Base-by-base conservation (phyloP, 2,329 filamentous ascomycete species). In the Neurospora sp. region DNA sequence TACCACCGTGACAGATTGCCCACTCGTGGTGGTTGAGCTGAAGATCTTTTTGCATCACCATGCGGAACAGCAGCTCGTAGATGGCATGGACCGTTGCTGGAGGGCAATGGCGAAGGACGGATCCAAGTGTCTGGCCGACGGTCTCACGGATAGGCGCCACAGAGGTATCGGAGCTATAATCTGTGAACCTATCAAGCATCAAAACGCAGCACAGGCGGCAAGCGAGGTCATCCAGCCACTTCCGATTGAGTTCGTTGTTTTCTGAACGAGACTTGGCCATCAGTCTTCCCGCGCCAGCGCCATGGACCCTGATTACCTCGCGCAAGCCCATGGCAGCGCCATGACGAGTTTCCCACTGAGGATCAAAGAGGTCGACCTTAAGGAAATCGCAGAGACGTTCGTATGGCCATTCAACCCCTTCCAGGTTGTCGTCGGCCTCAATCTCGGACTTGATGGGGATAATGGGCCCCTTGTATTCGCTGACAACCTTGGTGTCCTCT, bases 121-220 rank as follows among this genome's bases (percentile, higher is more conserved):
- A 93, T 75, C 95, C 96, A 15, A 99, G 84, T 2, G 94, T 95
- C 80, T 99, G 96, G 66, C 96, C 96, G 52, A 97, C 92, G 0
- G 94, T 97, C 82, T 99, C 96, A 73, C 96, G 87, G 73, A 99
- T 97, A 0, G 96, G 96, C 0, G 96, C 96, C 52, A 99, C 93
- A 0, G 96, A 97, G 68, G 93, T 99, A 79, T 99, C 96, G 5
- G 94, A 97, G 71, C 96, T 96, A 81, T 97, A 99, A 78, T 99
- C 96, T 70, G 94, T 96, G 77, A 99, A 99, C 68, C 94, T 90
- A 81, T 99, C 96, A 17, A 99, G 88, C 89, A 99, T 97, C 76
- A 99, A 90, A 68, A 99, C 94, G 78, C 92, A 97, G 79, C 94
- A 95, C 67, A 99, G 86, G 36, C 96, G 91, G 76, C 94, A 97